Conservation (phyloP, 2,329 filamentous ascomycete species). For the Aspergillus sp. region DNA sequence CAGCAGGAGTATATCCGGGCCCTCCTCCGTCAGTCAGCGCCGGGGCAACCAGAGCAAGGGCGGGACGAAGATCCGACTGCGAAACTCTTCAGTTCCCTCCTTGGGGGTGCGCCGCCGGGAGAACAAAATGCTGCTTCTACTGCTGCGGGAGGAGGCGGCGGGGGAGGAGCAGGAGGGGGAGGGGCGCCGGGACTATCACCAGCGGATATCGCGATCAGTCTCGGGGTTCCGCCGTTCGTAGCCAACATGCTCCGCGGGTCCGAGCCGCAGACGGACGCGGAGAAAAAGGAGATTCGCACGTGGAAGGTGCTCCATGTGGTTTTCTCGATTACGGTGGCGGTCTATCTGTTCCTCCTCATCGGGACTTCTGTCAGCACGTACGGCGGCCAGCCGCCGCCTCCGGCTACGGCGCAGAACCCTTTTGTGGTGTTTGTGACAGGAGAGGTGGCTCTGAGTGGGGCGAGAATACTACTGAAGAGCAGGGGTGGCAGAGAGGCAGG, state of each 20-base stretch:
- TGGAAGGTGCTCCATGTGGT: slow-evolving; percentile 52
- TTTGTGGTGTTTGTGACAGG: slow-evolving; percentile 39
- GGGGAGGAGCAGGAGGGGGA: slow-evolving; percentile 6
- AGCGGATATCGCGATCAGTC: slow-evolving; percentile 31
- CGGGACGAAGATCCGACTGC: slow-evolving; percentile 26
- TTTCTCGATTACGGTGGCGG: slow-evolving; percentile 47
- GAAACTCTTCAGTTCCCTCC: slow-evolving; percentile 27
- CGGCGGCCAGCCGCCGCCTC: slow-evolving; percentile 33
- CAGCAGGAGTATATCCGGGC: slow-evolving; percentile 37
- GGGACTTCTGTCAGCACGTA: slow-evolving; percentile 28
- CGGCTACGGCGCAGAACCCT: slow-evolving; percentile 36
- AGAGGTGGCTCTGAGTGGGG: slow-evolving; percentile 33
- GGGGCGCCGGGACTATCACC: slow-evolving; percentile 8
- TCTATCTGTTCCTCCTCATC: slow-evolving; percentile 41
- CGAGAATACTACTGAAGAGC: slow-evolving; percentile 23
- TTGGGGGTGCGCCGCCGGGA: slow-evolving; percentile 21
- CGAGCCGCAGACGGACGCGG: slow-evolving; percentile 27
- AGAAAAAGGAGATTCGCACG: slow-evolving; percentile 27
- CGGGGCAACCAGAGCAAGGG: slow-evolving; percentile 11
- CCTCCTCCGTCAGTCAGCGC: slow-evolving; percentile 25
- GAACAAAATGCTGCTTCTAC: slow-evolving; percentile 11
- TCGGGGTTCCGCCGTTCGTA: slow-evolving; percentile 33
- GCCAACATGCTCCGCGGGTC: slow-evolving; percentile 28
- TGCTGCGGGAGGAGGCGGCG: slow-evolving; percentile 14
- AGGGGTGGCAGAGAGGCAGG: slow-evolving; percentile 18